Conservation (phyloP, 1,139 yeast genomes). For the Petasospora rhodanensis region DNA sequence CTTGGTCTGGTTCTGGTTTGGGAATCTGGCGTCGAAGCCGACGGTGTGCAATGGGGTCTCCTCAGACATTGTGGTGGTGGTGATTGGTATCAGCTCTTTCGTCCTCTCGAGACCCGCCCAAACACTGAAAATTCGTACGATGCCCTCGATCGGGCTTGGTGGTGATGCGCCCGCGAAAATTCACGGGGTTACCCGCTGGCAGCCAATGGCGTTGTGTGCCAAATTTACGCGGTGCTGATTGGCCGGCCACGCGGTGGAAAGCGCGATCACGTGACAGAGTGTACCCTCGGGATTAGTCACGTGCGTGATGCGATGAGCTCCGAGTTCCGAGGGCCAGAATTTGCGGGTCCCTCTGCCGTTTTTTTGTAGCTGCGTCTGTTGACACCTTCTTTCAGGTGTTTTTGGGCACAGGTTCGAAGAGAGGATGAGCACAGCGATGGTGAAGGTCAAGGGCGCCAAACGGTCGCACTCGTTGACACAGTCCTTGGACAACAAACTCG, state of each 20-base stretch:
- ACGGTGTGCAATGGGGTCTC: constrained; percentile 58
- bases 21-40: constrained; percentile 91
- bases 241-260: constrained; percentile 6
- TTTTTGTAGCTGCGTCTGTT: background rate
- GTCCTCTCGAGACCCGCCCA: too few species aligned
- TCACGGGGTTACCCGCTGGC: too few species aligned
- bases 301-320: too few species aligned
- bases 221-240: constrained; percentile 14
- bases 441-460: constrained; percentile 18
- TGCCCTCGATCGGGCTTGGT: constrained; percentile 1
- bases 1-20: constrained; percentile 94
- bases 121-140: constrained; percentile 10
- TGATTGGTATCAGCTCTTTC: too few species aligned
- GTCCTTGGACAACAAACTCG: constrained; percentile 46
- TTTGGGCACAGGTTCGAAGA: too few species aligned
- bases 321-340: constrained; percentile 1
- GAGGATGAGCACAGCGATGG: too few species aligned
- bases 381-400: constrained; percentile 1
- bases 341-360: background rate
- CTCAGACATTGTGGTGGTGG: constrained; percentile 23
- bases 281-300: too few species aligned
- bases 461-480: constrained; percentile 20
- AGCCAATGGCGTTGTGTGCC: too few species aligned
- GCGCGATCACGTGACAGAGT: background rate
- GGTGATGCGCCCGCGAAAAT: background rate